Conservation (phyloP, 495 filamentous ascomycete species). For the Xylaria bambusicola region DNA sequence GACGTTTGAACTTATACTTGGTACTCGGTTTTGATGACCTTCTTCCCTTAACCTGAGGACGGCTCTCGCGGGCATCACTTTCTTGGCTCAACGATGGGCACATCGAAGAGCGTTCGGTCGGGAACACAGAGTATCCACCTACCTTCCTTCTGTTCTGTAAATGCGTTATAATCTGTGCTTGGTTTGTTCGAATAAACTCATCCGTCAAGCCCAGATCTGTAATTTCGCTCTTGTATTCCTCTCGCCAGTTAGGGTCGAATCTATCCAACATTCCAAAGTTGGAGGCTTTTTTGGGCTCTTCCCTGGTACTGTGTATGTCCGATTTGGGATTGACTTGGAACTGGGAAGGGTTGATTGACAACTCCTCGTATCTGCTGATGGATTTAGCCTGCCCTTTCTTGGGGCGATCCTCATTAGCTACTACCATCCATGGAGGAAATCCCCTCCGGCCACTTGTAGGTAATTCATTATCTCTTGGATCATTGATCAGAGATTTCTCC, state of each 20-base stretch:
- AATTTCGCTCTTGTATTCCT: not conserved
- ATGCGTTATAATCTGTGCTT: not conserved
- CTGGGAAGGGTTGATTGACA: not conserved
- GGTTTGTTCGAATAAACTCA: not conserved
- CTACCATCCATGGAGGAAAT: not conserved
- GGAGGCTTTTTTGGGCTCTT: not conserved
- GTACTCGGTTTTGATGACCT: not conserved
- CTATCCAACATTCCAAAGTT: not conserved
- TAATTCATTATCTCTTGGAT: not conserved
- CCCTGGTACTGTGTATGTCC: not conserved
- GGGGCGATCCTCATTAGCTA: not conserved
- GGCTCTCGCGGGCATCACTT: not conserved
- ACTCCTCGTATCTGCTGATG: not conserved
- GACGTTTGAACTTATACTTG: not conserved
- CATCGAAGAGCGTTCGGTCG: not conserved
- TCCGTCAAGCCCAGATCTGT: not conserved
- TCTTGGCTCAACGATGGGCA: not conserved
- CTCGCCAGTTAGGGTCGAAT: not conserved
- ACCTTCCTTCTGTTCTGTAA: not conserved
- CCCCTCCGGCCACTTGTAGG: not conserved
- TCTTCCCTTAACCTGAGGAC: not conserved
- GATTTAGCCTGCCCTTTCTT: not conserved
- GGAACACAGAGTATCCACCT: not conserved
- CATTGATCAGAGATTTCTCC: too few species aligned
- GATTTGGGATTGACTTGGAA: not conserved